Evolutionary conservation across 257 asterid species (phyloP).

Genomic region (Solanum dulcamara): DNA sequence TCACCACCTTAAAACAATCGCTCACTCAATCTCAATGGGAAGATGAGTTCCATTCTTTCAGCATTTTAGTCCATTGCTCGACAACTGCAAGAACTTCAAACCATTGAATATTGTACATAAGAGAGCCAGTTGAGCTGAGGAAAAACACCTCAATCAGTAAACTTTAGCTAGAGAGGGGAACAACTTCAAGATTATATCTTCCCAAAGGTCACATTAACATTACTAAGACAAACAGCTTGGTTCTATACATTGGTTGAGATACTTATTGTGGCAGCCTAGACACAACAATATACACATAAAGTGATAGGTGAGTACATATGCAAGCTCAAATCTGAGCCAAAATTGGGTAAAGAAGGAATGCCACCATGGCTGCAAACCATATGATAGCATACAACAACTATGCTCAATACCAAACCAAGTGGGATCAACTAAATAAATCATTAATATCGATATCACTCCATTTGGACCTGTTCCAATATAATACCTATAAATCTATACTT

Average conservation of each 20-base stretch:
- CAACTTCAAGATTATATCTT: background rate
- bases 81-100: constrained; percentile 62
- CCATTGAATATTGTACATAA: constrained; percentile 56
- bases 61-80: constrained; percentile 11
- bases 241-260: background rate
- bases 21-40: constrained; percentile 47
- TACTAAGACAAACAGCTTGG: background rate
- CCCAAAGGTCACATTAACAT: background rate
- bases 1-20: constrained; percentile 40
- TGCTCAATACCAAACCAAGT: background rate
- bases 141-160: constrained; percentile 41
- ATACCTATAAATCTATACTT: background rate
- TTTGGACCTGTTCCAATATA: background rate
- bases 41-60: constrained; percentile 21
- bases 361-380: background rate
- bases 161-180: background rate
- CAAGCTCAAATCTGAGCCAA: too few species aligned
- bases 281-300: constrained; percentile 31
- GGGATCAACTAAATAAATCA: background rate
- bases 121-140: constrained; percentile 66
- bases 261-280: background rate
- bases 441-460: background rate
- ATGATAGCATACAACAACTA: background rate
- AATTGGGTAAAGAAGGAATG: background rate
- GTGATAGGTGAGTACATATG: background rate